Base-by-base conservation (phyloP, 2,329 filamentous ascomycete species). In the Xylaria sp. region DNA sequence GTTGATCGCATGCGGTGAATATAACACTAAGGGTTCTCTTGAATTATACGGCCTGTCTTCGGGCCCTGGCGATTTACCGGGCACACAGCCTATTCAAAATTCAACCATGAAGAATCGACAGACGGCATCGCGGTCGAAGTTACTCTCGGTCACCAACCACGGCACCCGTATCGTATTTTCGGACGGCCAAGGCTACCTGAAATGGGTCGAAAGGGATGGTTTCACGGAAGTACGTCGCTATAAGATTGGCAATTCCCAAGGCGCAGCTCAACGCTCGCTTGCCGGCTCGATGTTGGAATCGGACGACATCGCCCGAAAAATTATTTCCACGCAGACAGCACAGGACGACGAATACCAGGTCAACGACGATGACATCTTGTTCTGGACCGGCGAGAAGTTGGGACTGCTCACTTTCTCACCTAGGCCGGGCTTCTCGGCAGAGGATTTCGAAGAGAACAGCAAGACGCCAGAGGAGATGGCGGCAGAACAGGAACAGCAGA, bases 141-240 rank as follows among this genome's bases (percentile, higher is more conserved):
- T 97, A 1, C 78, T 97, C 11, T 91, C 89, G 0, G 89, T 94
- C 0, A 84, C 86, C 4, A 86, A 87, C 16, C 93, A 97, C 61
- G 93, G 93, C 4, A 89, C 88, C 7, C 82, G 89, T 4, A 81
- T 97, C 26, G 91, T 91, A 17, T 90, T 90, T 61, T 90, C 90
- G 2, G 93, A 97, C 66, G 89, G 89, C 1, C 85, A 91, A 20
- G 93, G 93, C 0, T 85, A 88, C 46, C 72, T 97, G 59, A 93
- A 91, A 69, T 97, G 93, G 92, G 85, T 95, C 41, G 93, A 97
- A 72, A 81, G 92, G 34, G 91, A 97, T 66, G 92, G 90, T 0
- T 78, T 79, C 56, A 86, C 83, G 5, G 82, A 86, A 61, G 80
- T 82, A 39, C 76, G 83, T 45, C 72, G 74, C 57, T 74, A 79